Evolutionary conservation across 345 rosid genomes (phyloP), one percentile per base, ranked within the genome.

Genomic region (Lepidium sativum): DNA sequence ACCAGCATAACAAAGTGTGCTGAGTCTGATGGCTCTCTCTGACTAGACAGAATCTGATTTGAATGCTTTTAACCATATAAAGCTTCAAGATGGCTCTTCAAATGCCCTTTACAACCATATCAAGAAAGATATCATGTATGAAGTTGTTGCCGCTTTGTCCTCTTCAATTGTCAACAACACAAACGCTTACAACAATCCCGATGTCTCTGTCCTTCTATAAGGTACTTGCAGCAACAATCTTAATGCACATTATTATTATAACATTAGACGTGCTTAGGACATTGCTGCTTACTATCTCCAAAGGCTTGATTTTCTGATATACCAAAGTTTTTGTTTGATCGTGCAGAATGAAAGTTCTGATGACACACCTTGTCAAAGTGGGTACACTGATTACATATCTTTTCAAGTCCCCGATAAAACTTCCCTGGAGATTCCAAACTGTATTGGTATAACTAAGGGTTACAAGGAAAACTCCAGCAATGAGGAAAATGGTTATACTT

Each of bases 1-100:
- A 57, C 49, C 33, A 5, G 12, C 38, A 16, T 40, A 69, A 41
- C 31, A 35, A 62, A 15, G 13, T 60, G 37, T 54, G 27, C 54
- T 18, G 18, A 29, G 50, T 14, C 40, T 53, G 11, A 54, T 53
- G 31, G 37, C 13, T 62, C 64, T 61, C 38, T 48, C 38, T 20
- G 17, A 62, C 42, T 54, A 38, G 43, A 56, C 65, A 55, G 6
- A 15, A 32, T 3, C 16, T 72, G 40, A 65, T 40, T 31, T 35
- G 13, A 12, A 15, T 49, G 60, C 45, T 64, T 27, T 48, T 56
- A 11, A 48, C 38, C 23, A 61, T 77, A 65, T 67, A 79, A 79
- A 92, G 91, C 74, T 85, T 87, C 79, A 87, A 85, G 86, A 81
- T 80, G 77, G 95, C 95, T 71, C 85, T 87, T 68, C 79, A 71